Evolutionary conservation across 768 basidiomycete genomes (phyloP), one percentile per base, ranked within the genome.

Genomic region (Rossbeevera mucosa): DNA sequence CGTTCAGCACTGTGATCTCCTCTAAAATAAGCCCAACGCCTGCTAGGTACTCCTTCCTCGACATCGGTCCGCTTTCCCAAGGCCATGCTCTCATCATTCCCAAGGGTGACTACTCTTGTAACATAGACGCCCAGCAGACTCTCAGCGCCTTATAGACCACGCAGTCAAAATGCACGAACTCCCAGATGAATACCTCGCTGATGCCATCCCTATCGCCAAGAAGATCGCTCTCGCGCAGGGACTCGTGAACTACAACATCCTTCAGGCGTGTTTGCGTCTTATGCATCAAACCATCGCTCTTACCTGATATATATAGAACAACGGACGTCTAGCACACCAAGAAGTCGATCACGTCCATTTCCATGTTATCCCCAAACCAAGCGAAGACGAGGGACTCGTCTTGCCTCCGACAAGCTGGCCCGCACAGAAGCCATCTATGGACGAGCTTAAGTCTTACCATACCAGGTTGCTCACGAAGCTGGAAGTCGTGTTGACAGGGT

Each of bases 41-140:
- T 31, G 13, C 14, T 42, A 91, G 89, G 13, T 87, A 74, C 64
- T 83, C 95, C 0, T 97, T 99, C 75, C 81, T 99, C 58, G 96
- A 97, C 60, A 90, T 99, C 56, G 85, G 85, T 1, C 94, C 95
- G 7, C 72, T 97, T 21, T 78, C 92, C n/a, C 84, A 80, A 62
- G 95, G 95, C 4, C 93, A 99, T 71, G 82, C 91, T 12, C 79
- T 98, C 30, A 75, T 98, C 48, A 91, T 99, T 56, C 95, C 95
- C 3, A 99, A 97, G 76, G 85, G 94, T 95, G 52, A 55, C 68
- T 33, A 1, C n/a, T 11, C 9, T 18, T 2, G 3, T 5, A 1
- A 16, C 16, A 2, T 18, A 31, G 11, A 2, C 6, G n/a, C 7
- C 8, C n/a, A 29, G 5, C 16, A 3, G 5, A 28, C 18, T 2